These are phyloP conservation scores for Trichocomaceae sp. DNA, from an alignment of 2,329 filamentous ascomycete genomes.

Conservation along the genomic window DNA sequence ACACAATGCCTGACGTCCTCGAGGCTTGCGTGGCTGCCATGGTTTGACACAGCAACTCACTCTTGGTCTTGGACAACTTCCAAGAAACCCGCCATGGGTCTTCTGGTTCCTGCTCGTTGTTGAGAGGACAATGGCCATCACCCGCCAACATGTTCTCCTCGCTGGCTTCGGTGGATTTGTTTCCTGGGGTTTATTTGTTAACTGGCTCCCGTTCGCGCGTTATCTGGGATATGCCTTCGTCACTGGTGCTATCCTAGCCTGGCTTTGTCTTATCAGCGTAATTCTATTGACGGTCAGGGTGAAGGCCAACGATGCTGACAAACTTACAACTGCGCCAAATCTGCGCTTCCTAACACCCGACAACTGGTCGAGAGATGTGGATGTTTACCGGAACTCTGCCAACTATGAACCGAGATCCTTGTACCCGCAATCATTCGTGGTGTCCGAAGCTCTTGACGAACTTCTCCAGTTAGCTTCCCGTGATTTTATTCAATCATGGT, in stretches of 20 bases:
- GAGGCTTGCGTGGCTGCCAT: background rate
- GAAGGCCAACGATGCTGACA: conserved; percentile 29
- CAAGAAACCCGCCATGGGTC: conserved; percentile 27
- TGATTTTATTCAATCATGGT: conserved; percentile 88
- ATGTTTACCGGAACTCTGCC: conserved; percentile 58
- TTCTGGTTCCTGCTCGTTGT: conserved; percentile 37
- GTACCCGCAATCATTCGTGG: conserved; percentile 66
- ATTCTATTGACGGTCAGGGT: conserved; percentile 51
- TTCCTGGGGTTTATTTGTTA: conserved; percentile 78
- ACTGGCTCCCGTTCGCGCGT: conserved; percentile 75
- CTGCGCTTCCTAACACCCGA: conserved; percentile 55
- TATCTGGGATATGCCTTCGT: conserved; percentile 81
- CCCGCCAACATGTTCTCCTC: conserved; percentile 38
- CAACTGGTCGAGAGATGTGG: conserved; percentile 65
- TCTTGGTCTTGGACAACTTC: conserved; percentile 6
- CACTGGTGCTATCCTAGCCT: conserved; percentile 55
- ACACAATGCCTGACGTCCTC: too few species aligned
- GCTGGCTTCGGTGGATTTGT: conserved; percentile 51
- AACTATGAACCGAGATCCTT: conserved; percentile 63
- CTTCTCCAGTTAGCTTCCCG: conserved; percentile 69
- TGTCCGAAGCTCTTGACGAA: conserved; percentile 74
- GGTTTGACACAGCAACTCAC: background rate
- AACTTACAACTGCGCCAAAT: conserved; percentile 38
- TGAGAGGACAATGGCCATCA: conserved; percentile 43
- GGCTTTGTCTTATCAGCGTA: conserved; percentile 52